Evolutionary conservation across 768 basidiomycete species (phyloP).

Genomic region (Naganishia kalamii): DNA sequence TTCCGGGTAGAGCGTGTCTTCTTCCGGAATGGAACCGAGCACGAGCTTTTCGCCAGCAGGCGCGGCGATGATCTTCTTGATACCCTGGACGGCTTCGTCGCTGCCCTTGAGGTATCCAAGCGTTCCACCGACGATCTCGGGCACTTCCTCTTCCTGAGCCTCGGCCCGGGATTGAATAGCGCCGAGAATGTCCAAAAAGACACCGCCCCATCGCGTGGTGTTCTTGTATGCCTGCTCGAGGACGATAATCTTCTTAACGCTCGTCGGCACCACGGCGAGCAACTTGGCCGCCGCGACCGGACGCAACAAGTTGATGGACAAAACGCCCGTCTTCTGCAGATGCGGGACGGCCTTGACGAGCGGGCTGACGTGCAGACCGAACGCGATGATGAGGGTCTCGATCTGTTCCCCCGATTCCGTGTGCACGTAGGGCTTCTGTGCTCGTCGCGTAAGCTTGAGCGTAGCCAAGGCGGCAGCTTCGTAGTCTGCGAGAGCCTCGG

Average conservation of each 20-base stretch:
- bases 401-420: conserved; percentile 46
- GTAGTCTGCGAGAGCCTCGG: conserved; percentile 51
- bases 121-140: conserved; percentile 59
- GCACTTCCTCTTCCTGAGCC: conserved; percentile 47
- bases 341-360: conserved; percentile 53
- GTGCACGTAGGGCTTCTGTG: conserved; percentile 54
- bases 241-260: conserved; percentile 64
- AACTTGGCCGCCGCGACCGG: conserved; percentile 62
- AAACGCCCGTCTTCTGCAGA: conserved; percentile 26
- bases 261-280: conserved; percentile 57
- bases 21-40: conserved; percentile 39
- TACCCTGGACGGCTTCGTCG: conserved; percentile 43
- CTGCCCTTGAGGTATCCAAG: conserved; percentile 52
- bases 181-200: conserved; percentile 73
- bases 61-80: conserved; percentile 38
- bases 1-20: conserved; percentile 31
- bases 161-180: conserved; percentile 60
- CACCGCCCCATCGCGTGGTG: conserved; percentile 77
- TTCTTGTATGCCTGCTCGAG: conserved; percentile 72
- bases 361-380: conserved; percentile 56
- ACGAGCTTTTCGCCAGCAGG: conserved; percentile 53
- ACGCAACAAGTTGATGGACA: conserved; percentile 57
- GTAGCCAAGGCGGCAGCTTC: conserved; percentile 65
- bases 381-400: conserved; percentile 62
- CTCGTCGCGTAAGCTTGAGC: conserved; percentile 58